These are phyloP conservation scores for Russula brevipes DNA, from an alignment of 768 basidiomycete genomes.

Conservation along the genomic window DNA sequence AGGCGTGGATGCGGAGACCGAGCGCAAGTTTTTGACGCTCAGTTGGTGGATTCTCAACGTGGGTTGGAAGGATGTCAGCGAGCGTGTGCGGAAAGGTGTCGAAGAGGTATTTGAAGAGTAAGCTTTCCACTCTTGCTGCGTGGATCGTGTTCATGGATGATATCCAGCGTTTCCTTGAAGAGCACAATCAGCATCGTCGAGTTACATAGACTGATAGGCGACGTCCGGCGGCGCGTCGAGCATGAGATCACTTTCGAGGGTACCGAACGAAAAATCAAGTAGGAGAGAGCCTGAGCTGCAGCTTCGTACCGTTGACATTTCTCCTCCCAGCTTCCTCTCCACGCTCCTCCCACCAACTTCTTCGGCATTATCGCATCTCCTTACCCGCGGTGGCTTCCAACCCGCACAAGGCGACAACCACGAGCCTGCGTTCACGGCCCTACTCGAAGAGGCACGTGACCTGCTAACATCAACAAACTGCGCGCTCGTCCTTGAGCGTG, in stretches of 20 bases:
- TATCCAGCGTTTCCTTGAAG: conserved; percentile 76
- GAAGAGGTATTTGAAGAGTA: conserved; percentile 83
- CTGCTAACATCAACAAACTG: conserved; percentile 68
- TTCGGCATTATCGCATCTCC: conserved; percentile 62
- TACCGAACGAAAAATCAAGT: conserved; percentile 52
- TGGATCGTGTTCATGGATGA: neutral
- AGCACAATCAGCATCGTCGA: conserved; percentile 65
- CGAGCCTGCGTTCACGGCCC: conserved; percentile 49
- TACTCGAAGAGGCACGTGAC: conserved; percentile 64
- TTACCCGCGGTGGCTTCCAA: conserved; percentile 57
- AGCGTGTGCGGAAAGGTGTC: conserved; percentile 66
- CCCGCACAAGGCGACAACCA: conserved; percentile 33
- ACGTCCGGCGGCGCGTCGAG: conserved; percentile 75
- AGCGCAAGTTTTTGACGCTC: conserved; percentile 75
- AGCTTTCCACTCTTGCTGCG: conserved; percentile 28
- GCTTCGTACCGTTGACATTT: conserved; percentile 6
- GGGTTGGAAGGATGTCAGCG: conserved; percentile 82
- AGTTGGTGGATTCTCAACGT: conserved; percentile 93
- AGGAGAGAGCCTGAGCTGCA: conserved; percentile 24
- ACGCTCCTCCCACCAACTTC: conserved; percentile 72
- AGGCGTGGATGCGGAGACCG: conserved; percentile 56
- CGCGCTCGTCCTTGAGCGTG: conserved; percentile 60
- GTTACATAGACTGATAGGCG: conserved; percentile 59
- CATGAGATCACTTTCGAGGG: conserved; percentile 61
- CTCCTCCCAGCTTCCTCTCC: conserved; percentile 55